These are phyloP conservation scores for Brassica incana DNA, from an alignment of 345 rosid genomes.

Conservation along the genomic window DNA sequence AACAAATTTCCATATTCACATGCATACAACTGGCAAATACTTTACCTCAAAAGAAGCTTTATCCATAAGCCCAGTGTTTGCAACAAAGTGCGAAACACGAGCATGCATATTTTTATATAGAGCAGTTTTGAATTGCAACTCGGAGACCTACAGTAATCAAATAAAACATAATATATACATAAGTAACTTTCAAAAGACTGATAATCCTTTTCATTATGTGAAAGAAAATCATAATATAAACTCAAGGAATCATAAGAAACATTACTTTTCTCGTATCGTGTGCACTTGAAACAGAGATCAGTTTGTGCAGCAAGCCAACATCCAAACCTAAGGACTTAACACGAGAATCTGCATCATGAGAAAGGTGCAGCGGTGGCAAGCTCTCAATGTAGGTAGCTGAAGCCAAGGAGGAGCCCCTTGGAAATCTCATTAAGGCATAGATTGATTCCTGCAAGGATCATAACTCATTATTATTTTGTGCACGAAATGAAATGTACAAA, in stretches of 20 bases:
- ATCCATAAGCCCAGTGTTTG: constrained; percentile 60
- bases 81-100: constrained; percentile 61
- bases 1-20: constrained; percentile 10
- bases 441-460: constrained; percentile 60
- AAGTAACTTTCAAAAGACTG: not conserved
- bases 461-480: constrained; percentile 23
- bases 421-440: constrained; percentile 78
- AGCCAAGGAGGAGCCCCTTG: constrained; percentile 47
- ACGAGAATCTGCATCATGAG: constrained; percentile 42
- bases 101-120: constrained; percentile 59
- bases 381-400: constrained; percentile 36
- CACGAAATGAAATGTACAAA: constrained; percentile 12
- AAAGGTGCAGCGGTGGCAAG: constrained; percentile 42
- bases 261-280: constrained; percentile 48
- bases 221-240: not conserved
- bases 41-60: constrained; percentile 65
- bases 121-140: constrained; percentile 56
- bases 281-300: constrained; percentile 53
- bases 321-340: constrained; percentile 48
- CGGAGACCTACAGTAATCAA: constrained; percentile 49
- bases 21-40: constrained; percentile 8
- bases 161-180: constrained; percentile 14
- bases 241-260: constrained; percentile 26
- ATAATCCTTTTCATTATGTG: constrained; percentile 3
- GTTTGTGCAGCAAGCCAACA: constrained; percentile 59